Base-by-base conservation (phyloP, 176 grass and related monocot species). In the Raddia distichophylla region DNA sequence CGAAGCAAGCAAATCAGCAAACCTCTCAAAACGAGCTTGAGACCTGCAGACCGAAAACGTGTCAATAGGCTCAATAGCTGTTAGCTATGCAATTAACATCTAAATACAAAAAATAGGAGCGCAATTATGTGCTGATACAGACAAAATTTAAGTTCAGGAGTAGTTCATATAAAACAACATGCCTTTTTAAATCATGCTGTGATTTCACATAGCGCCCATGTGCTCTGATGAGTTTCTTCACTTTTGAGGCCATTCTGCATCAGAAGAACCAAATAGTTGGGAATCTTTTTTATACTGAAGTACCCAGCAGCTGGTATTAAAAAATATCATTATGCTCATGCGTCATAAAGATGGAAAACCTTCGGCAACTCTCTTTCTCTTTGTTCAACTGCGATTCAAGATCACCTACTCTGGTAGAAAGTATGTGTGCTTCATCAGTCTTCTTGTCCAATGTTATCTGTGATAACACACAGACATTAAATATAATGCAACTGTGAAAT, bases 101-200 rank as follows among this genome's bases (percentile, higher is more conserved):
- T 10, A 40, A 85, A 63, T 43, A 78, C 15, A 42, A 81, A 58
- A 73, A 65, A 15, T 59, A 45, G 34, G 17, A 67, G 10, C 53
- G 48, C 12, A 64, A 51, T 45, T 53, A 62, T 74, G 66, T 67
- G 33, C 3, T 84, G 13, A 64, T 64, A 57, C 70, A 80, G 44
- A 55, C 18, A 9, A 84, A 50, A 87, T 7, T 50, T 1, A 76
- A 64, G 33, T 6, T 65, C 48, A 76, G 15, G 16, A 49, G 60
- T 18, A 67, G 66, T 69, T 75, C 17, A 85, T 19, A 80, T 67
- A 85, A 55, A 67, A 10, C 43, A 81, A 91, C 86, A n/a, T 68
- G 65, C 94, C 94, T 93, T 86, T 93, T 97, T 74, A 91, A 87
- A 74, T 91, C 91, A 6, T 91, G 91, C n/a, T 85, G 83, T 58